Conservation (phyloP, 352 stramenopile genomes). For the Globisporangium barbulae region DNA sequence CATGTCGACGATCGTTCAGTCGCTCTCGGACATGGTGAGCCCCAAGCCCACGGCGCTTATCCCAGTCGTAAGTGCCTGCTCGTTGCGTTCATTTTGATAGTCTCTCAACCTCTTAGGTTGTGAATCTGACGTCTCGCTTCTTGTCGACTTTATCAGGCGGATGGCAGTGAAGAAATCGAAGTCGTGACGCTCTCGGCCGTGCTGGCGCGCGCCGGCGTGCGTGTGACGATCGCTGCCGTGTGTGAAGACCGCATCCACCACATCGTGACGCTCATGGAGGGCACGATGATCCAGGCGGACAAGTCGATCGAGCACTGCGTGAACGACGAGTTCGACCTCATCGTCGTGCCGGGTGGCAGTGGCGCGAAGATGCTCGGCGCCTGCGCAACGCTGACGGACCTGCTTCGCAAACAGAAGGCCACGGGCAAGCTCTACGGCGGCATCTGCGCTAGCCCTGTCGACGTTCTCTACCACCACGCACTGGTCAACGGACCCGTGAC, state of each 20-base stretch:
- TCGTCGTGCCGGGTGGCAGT: slow-evolving; percentile 57
- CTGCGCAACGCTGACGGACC: slow-evolving; percentile 32
- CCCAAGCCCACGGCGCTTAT: slow-evolving; percentile 63
- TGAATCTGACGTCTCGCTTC: background rate
- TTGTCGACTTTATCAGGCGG: slow-evolving; percentile 23
- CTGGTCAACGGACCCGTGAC: slow-evolving; percentile 42
- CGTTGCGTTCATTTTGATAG: background rate
- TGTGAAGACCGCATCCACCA: slow-evolving; percentile 38
- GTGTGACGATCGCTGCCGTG: slow-evolving; percentile 58
- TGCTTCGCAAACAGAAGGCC: slow-evolving; percentile 54
- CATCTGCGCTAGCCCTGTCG: slow-evolving; percentile 46
- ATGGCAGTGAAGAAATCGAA: slow-evolving; percentile 67
- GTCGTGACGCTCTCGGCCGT: slow-evolving; percentile 47
- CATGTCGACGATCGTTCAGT: slow-evolving; percentile 50
- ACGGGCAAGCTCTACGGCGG: slow-evolving; percentile 46
- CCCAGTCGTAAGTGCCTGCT: slow-evolving; percentile 34
- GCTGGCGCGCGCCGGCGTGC: slow-evolving; percentile 53
- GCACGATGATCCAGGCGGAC: slow-evolving; percentile 55
- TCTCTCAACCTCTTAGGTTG: background rate
- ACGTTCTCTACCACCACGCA: slow-evolving; percentile 56
- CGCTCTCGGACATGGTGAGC: slow-evolving; percentile 53
- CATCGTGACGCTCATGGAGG: slow-evolving; percentile 52
- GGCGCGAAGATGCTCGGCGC: slow-evolving; percentile 47
- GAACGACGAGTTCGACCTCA: slow-evolving; percentile 57
- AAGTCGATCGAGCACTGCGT: slow-evolving; percentile 59